phyloP scores from a whole-genome alignment of 2,329 filamentous ascomycete species.

The Leptographium procerum region DNA sequence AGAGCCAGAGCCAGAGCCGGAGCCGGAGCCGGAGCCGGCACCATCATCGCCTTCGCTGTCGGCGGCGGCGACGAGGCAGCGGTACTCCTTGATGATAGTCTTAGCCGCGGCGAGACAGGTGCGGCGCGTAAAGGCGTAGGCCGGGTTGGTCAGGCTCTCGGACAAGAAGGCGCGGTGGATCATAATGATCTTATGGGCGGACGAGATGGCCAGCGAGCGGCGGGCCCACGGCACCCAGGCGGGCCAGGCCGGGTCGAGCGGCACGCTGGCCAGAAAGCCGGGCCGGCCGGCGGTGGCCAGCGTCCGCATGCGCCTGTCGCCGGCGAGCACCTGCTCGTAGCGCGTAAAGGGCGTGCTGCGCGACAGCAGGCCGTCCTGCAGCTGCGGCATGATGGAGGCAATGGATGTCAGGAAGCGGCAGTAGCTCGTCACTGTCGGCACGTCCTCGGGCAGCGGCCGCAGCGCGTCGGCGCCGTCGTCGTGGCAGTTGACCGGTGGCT shows the following conservation, averaged over 20 bases:
- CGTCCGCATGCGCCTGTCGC: slow-evolving; percentile 22
- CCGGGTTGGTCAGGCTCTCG: slow-evolving; percentile 20
- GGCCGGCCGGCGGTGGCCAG: slow-evolving; percentile 21
- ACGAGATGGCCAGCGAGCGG: slow-evolving; percentile 24
- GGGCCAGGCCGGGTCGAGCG: slow-evolving; percentile 18
- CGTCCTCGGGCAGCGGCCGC: slow-evolving; percentile 6
- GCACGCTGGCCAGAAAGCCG: slow-evolving; percentile 17
- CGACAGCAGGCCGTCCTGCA: slow-evolving; percentile 21
- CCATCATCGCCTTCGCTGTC: slow-evolving; percentile 8
- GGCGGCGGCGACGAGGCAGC: slow-evolving; percentile 14
- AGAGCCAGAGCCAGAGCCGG: too few relatives aligned
- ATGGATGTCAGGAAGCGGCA: slow-evolving; percentile 19
- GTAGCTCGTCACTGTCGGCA: slow-evolving; percentile 18
- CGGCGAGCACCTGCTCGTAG: slow-evolving; percentile 23
- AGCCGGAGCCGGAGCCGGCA: too few relatives aligned
- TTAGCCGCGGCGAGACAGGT: slow-evolving; percentile 26
- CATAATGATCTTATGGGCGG: slow-evolving; percentile 29
- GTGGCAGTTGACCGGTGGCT: slow-evolving; percentile 22
- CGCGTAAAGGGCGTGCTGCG: slow-evolving; percentile 22
- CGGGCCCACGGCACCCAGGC: slow-evolving; percentile 22
- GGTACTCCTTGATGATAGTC: slow-evolving; percentile 24
- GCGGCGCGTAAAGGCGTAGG: slow-evolving; percentile 21
- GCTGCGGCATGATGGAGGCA: slow-evolving; percentile 22
- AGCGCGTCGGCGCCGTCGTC: slow-evolving; percentile 16
- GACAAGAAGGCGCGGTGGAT: slow-evolving; percentile 27